Base-by-base conservation (phyloP, 129 eudicot species). In the Escallonia rubra region DNA sequence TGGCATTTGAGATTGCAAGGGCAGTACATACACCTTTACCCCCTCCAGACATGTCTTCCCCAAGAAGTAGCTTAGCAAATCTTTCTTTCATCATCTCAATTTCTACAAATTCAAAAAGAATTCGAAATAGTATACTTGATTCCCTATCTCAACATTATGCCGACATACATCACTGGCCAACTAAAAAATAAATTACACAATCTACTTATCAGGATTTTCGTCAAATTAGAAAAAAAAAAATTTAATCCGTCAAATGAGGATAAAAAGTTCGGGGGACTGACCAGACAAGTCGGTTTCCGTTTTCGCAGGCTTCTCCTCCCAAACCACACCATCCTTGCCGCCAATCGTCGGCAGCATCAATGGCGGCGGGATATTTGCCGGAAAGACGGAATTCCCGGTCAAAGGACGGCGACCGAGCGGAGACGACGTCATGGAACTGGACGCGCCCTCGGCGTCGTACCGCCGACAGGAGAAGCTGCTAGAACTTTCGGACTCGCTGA, bases 31-130 rank as follows among this genome's bases (percentile, higher is more conserved):
- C 98, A 60, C 98, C 98, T 84, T 89, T 93, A 4, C 96, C 96
- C 41, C 98, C 98, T 54, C 98, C 96, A 74, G 96, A 86, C 98
- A 93, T 93, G 74, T 93, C 98, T 77, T 93, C 98, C 44, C 98
- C 98, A 6, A 93, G 90, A 69, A 93, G 90, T 8, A 93, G 91
- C 82, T 93, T 93, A 15, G 96, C 96, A 70, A 93, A 93, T 68
- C 98, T 86, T 65, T 89, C 96, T 79, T 89, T 93, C 98, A 93
- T 93, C 96, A 89, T 77, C 70, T 89, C 92, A 42, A 89, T 61
- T 67, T 89, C 96, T 92, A 61, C 50, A 61, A 49, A 46, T 55
- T 48, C 39, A 54, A 2, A n/a, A 11, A 11, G 6, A 12, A 7
- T 1, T 50, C 10, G 4, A 50, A 50, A 50, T n/a, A 50, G 11